A percentile compares a stretch with the other conserved stretches of the same genome.
Evolutionary conservation across 2,329 filamentous ascomycete species (phyloP).

Genomic region (Phyllosticta citribraziliensis): DNA sequence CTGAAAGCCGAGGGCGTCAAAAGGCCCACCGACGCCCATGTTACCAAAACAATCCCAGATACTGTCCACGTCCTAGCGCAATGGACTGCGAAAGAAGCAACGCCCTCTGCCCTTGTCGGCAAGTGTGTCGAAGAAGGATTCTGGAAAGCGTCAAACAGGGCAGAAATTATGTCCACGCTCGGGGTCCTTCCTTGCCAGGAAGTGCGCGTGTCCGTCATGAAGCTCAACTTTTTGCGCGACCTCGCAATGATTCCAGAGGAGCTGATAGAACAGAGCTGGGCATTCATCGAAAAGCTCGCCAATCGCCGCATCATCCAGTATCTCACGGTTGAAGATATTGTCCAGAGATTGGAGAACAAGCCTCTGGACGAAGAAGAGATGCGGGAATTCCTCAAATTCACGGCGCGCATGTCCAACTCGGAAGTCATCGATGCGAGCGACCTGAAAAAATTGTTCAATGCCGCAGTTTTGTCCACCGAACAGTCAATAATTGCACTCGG

Average conservation of each 20-base stretch:
- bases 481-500: constrained; percentile 55
- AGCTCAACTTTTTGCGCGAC: constrained; percentile 70
- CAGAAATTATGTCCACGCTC: constrained; percentile 77
- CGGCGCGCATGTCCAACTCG: constrained; percentile 59
- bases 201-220: constrained; percentile 65
- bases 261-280: constrained; percentile 55
- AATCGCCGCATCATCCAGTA: constrained; percentile 81
- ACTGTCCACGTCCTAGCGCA: constrained; percentile 69
- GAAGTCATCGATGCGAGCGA: constrained; percentile 62
- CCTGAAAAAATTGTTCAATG: constrained; percentile 62
- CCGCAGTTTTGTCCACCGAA: constrained; percentile 61
- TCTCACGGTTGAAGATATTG: constrained; percentile 80
- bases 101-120: constrained; percentile 73
- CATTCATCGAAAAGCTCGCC: constrained; percentile 69
- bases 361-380: constrained; percentile 72
- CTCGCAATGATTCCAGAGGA: constrained; percentile 78
- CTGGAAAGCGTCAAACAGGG: constrained; percentile 79
- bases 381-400: constrained; percentile 75
- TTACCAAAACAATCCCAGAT: constrained; percentile 23
- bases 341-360: constrained; percentile 69
- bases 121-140: constrained; percentile 90
- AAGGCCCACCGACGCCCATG: constrained; percentile 23
- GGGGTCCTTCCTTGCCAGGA: constrained; percentile 78
- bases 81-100: constrained; percentile 82
- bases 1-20: constrained; percentile 39